Base-by-base conservation (phyloP, 2,329 filamentous ascomycete species). In the Alternaria sp. region DNA sequence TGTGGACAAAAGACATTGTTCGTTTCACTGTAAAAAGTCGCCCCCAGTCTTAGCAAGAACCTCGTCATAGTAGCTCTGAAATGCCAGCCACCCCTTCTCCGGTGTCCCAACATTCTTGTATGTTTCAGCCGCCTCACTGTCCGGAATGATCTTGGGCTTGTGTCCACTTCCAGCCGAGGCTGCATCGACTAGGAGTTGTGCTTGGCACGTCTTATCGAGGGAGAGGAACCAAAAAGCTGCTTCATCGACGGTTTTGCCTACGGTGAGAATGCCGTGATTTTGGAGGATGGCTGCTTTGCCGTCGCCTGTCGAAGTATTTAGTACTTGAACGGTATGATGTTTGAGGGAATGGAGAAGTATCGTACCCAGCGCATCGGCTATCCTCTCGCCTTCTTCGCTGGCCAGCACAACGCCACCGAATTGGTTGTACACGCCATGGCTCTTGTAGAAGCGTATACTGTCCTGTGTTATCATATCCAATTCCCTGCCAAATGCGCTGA, bases 11-110 rank as follows among this genome's bases (percentile, higher is more conserved):
- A 26, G 24, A 26, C 24, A 26, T 26, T 26, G 24, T 26, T 26
- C 24, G 24, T 7, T 16, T 62, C 24, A 81, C 39, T 80, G 77
- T 63, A 86, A 70, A 59, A 86, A 86, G 53, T 76, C 78, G 0
- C 84, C 84, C 42, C 80, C 78, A 2, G 82, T 85, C 75, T 81
- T 84, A 9, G 80, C 80, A 38, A 85, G 63, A n/a, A 83, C 76
- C 64, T 85, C 83, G 70, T 86, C 84, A 66, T 84, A 86, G 62
- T 86, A 85, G 11, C 80, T 79, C 65, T 86, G 84, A 57, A 85
- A 85, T 4, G 81, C 81, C 44, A 85, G 72, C 82, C 82, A 86
- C 0, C 83, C 84, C 65, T 85, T 86, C 70, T 82, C 82, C 0
- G 83, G 79, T 34, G 74, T 81, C 2, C 81, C 82, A 1, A 83